Conservation (phyloP, 2,329 filamentous ascomycete species). For the Trichoderma aggressivum region DNA sequence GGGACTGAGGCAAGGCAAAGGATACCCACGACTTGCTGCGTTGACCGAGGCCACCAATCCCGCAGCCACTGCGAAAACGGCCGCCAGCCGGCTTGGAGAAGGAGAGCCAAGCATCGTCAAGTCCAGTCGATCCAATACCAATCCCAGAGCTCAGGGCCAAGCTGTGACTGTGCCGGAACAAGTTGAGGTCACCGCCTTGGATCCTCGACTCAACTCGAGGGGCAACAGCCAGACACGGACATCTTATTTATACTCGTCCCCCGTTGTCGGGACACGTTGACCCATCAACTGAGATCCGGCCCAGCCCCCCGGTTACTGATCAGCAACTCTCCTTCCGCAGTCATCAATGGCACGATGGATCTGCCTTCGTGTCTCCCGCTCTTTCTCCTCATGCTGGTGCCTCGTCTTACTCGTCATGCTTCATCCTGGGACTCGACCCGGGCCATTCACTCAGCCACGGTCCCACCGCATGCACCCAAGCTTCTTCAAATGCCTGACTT, state of each 20-base stretch:
- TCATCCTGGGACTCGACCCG: background rate
- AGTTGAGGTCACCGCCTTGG: background rate
- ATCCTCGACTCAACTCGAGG: background rate
- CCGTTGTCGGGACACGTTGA: background rate
- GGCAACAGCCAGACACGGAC: background rate
- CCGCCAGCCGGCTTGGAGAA: slow-evolving; percentile 1
- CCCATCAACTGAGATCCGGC: background rate
- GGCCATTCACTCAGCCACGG: background rate
- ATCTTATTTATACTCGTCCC: slow-evolving; percentile 10
- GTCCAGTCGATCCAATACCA: background rate
- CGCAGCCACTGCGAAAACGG: slow-evolving; percentile 7
- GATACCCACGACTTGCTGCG: slow-evolving; percentile 13
- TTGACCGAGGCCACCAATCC: background rate
- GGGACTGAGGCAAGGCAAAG: background rate
- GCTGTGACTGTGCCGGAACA: background rate
- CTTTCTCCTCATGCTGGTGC: background rate
- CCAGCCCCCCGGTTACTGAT: background rate
- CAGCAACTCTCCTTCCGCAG: slow-evolving; percentile 8
- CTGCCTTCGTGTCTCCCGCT: background rate
- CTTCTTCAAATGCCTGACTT: slow-evolving; percentile 14
- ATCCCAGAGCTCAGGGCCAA: background rate
- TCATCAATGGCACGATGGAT: slow-evolving; percentile 11
- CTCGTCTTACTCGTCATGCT: background rate
- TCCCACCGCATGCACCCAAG: background rate
- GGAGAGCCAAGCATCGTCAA: background rate